Base-by-base conservation (phyloP, 2,329 filamentous ascomycete genomes). In the Colletotrichum sp. region DNA sequence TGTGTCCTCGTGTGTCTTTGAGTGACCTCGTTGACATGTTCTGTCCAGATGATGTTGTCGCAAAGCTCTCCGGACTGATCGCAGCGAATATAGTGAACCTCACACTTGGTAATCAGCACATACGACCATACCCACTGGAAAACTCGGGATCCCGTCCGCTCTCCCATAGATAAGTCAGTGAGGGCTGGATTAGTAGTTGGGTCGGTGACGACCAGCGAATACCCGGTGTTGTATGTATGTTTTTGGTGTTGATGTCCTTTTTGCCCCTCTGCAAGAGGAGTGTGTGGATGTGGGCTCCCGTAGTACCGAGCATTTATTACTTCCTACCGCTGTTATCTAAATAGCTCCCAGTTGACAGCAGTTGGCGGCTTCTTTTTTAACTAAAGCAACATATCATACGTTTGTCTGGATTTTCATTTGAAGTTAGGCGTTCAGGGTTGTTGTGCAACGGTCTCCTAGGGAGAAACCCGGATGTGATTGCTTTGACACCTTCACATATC, bases 61-160 rank as follows among this genome's bases (percentile, higher is more conserved):
- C 25, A 13, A 59, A 16, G 25, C 22, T 59, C 16, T 59, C 55
- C 15, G 5, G 55, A 16, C 22, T 30, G 27, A 13, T 8, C 22
- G 44, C 25, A 28, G 55, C 13, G 6, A 5, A 27, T 30, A 59
- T 30, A 28, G 11, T 59, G 8, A 59, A 59, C 8, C 11, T 19
- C 15, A 27, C 11, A 27, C 15, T 0, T 1, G 0, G 1, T 2
- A 2, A 15, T 4, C 1, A 7, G 3, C 66, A 68, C 66, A 68
- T 68, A 68, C 66, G 66, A 68, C 52, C 66, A 68, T 39, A 68
- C 66, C 52, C 66, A 60, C 32, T 68, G 66, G 66, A 68, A 30
- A 68, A 59, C 52, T 68, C 66, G 66, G 66, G 66, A 68, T 68
- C 66, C 66, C 66, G 66, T 68, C 66, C 66, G 66, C 66, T 68